A percentile compares a stretch with the other conserved stretches of the same genome.
These are phyloP conservation scores for Thermothelomyces thermophilus DNA, from an alignment of 2,329 filamentous ascomycete species.

Conservation along the genomic window DNA sequence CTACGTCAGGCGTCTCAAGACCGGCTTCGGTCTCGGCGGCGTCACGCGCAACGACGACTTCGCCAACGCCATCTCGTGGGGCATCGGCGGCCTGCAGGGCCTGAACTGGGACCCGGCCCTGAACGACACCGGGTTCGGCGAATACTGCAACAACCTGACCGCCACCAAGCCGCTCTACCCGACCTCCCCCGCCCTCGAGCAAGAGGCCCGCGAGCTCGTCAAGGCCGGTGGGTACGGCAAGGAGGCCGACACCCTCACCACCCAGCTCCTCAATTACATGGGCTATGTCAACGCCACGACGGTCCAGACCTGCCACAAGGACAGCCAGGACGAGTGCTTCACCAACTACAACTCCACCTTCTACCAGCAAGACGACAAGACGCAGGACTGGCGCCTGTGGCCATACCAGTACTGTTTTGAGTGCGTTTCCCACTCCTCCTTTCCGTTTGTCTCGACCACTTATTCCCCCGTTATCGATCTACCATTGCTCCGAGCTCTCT, in stretches of 20 bases:
- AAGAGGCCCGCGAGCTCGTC: slow-evolving; percentile 36
- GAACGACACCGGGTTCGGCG: slow-evolving; percentile 36
- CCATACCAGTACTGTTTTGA: slow-evolving; percentile 50
- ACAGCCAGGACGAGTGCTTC: slow-evolving; percentile 35
- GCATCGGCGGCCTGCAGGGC: slow-evolving; percentile 40
- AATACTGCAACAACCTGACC: slow-evolving; percentile 44
- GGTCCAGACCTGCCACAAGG: slow-evolving; percentile 20
- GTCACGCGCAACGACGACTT: slow-evolving; percentile 44
- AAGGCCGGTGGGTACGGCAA: slow-evolving; percentile 35
- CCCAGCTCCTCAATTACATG: slow-evolving; percentile 46
- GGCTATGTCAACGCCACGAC: slow-evolving; percentile 35
- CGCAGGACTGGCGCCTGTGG: slow-evolving; percentile 42
- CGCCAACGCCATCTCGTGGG: slow-evolving; percentile 35
- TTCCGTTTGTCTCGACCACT: slow-evolving; percentile 17
- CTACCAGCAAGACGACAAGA: slow-evolving; percentile 32
- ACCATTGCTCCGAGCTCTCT: not conserved
- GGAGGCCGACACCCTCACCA: slow-evolving; percentile 34
- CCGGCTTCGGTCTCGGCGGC: slow-evolving; percentile 40
- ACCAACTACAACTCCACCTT: slow-evolving; percentile 30
- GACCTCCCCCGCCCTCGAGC: slow-evolving; percentile 30
- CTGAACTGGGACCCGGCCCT: slow-evolving; percentile 49
- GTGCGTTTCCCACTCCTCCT: slow-evolving; percentile 29
- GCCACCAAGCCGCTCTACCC: slow-evolving; percentile 37
- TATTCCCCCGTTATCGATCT: too few species aligned
- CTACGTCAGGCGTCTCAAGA: slow-evolving; percentile 39